Evolutionary conservation across 2,329 filamentous ascomycete species (phyloP).

Genomic region (Cercospora beticola): DNA sequence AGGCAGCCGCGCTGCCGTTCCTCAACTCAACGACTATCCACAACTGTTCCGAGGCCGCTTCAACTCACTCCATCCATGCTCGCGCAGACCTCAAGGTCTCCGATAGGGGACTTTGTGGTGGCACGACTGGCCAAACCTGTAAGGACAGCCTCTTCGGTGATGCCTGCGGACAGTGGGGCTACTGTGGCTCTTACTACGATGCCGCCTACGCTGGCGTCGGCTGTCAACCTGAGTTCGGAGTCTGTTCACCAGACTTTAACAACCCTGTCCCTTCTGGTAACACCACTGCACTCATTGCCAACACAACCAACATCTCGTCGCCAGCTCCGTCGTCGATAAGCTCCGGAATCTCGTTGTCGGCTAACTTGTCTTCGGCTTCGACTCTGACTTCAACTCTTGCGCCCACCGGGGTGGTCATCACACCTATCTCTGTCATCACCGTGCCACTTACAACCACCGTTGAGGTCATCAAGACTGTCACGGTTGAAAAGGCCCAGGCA

Average conservation of each 20-base stretch:
- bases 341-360: background rate
- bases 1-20: background rate
- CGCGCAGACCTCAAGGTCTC: background rate
- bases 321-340: background rate
- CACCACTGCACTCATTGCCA: too few relatives aligned
- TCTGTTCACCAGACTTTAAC: background rate
- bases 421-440: background rate
- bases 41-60: background rate
- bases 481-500: background rate
- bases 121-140: background rate
- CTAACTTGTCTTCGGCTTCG: background rate
- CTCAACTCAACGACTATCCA: background rate
- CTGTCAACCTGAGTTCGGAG: background rate
- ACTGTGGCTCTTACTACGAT: slow-evolving; percentile 9
- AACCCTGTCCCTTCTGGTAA: background rate
- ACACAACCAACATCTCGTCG: background rate
- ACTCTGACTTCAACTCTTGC: too few relatives aligned
- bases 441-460: background rate
- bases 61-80: background rate
- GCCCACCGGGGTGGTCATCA: background rate
- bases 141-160: background rate
- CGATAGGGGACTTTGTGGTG: background rate
- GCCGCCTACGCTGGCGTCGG: background rate
- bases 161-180: background rate
- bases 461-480: background rate